Percentiles rank a stretch among this genome's conserved stretches.
Conservation (phyloP, 2,329 filamentous ascomycete species). For the Trichocomaceae sp. region DNA sequence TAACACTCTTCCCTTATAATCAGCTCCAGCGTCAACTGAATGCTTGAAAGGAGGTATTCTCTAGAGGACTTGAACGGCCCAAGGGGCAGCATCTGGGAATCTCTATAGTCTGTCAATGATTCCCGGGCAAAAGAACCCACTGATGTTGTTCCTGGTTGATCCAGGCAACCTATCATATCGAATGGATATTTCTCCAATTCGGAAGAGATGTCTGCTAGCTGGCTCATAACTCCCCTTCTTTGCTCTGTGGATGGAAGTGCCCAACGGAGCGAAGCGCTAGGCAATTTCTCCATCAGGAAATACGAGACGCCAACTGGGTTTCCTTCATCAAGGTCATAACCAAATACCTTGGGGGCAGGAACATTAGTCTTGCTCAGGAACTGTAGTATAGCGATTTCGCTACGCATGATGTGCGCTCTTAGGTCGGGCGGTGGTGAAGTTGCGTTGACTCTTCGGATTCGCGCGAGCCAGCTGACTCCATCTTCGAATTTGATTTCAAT, state of each 20-base stretch:
- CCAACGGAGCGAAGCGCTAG: conserved; percentile 35
- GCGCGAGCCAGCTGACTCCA: conserved; percentile 38
- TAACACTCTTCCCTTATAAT: conserved; percentile 31
- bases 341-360: conserved; percentile 33
- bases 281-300: conserved; percentile 41
- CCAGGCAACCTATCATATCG: conserved; percentile 31
- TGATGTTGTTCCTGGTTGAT: conserved; percentile 20
- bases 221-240: conserved; percentile 30
- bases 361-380: conserved; percentile 34
- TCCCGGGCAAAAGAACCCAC: conserved; percentile 36
- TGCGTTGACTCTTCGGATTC: conserved; percentile 38
- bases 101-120: conserved; percentile 30
- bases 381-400: conserved; percentile 39
- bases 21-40: conserved; percentile 31
- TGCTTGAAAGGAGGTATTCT: conserved; percentile 31
- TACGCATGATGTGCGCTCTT: conserved; percentile 28
- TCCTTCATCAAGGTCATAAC: conserved; percentile 28
- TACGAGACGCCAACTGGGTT: conserved; percentile 37
- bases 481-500: conserved; percentile 40
- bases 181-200: conserved; percentile 37
- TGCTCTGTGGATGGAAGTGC: conserved; percentile 28
- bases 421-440: conserved; percentile 32
- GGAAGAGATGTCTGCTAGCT: conserved; percentile 36
- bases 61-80: conserved; percentile 32
- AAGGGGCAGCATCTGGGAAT: conserved; percentile 19